Base-by-base conservation (phyloP, 1,284 basidiomycete genomes). In the Phellopilus nigrolimitatus region DNA sequence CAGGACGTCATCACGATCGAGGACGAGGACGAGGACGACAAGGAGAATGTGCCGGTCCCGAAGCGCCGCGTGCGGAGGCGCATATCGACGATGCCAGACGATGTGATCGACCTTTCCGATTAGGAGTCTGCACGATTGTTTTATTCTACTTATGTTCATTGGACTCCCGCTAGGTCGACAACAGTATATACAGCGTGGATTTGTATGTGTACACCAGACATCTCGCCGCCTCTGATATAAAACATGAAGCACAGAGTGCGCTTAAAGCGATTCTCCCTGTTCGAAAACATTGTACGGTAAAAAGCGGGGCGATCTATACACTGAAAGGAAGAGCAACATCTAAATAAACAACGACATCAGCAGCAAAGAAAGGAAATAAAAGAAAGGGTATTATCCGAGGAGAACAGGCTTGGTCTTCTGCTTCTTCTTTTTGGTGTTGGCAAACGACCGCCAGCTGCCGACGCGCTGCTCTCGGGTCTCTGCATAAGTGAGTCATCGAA, bases 361-460 rank as follows among this genome's bases (percentile, higher is more conserved):
- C 25, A 24, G 12, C 10, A 9, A 22, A n/a, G 19, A 41, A 10
- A 4, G 21, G 19, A 15, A 6, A 7, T 6, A 21, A 15, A 6
- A 10, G 25, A 22, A 12, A 19, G 28, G 38, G 41, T 12, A 40
- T 71, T 62, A 90, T 58, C 87, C 87, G 47, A 90, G 80, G 49
- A 90, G 64, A 40, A 71, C 71, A 47, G 66, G 69, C 68, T 89
- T 88, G 47, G 72, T 57, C 66, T 85, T 84, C 67, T 87, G 86
- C 70, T 88, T 91, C 74, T 89, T 91, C 61, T 69, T 71, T 56
- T 67, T 80, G 9, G 70, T 67, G 27, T 68, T 78, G 12, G 76
- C 67, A 62, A 91, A 91, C 30, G 69, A 72, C 47, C 88, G 76
- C 88, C 88, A 91, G 60, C 80, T 87, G 57, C 75, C 88, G n/a